These are phyloP conservation scores for Ophiocordyceps unilateralis DNA, from an alignment of 2,329 filamentous ascomycete genomes.

Conservation along the genomic window DNA sequence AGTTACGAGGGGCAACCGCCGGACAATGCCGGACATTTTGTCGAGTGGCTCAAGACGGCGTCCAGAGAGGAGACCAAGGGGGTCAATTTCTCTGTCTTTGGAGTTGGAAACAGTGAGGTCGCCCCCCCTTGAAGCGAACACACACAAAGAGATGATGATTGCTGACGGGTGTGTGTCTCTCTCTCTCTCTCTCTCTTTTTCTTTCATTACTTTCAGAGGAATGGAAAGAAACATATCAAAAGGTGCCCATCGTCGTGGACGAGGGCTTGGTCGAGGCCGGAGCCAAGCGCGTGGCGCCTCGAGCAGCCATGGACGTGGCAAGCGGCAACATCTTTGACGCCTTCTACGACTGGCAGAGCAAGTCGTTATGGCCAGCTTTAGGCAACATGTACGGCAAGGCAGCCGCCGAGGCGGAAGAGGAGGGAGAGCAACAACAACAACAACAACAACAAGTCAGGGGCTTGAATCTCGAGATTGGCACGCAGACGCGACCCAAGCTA, in stretches of 20 bases:
- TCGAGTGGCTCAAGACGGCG: constrained; percentile 42
- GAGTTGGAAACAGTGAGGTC: constrained; percentile 32
- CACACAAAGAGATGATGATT: too few relatives aligned
- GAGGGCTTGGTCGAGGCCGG: constrained; percentile 23
- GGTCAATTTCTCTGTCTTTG: constrained; percentile 52
- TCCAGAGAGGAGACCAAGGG: constrained; percentile 34
- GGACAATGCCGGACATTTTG: constrained; percentile 53
- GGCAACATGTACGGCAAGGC: constrained; percentile 23
- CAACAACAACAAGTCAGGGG: constrained; percentile 5
- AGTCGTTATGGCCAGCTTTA: constrained; percentile 31
- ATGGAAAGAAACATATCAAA: constrained; percentile 47
- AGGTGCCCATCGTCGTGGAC: constrained; percentile 47
- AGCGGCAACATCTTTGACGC: constrained; percentile 49
- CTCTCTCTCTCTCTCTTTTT: not conserved
- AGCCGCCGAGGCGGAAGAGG: not conserved
- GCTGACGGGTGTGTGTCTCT: too few relatives aligned
- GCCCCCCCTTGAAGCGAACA: too few relatives aligned
- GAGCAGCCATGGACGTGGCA: constrained; percentile 42
- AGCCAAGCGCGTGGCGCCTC: constrained; percentile 17
- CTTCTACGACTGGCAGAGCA: constrained; percentile 51
- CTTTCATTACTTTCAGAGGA: constrained; percentile 14
- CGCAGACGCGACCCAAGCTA: constrained; percentile 34
- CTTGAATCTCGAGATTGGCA: constrained; percentile 27
- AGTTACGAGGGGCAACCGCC: constrained; percentile 61
- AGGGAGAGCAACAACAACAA: too few relatives aligned